Conservation (phyloP, 371 early-diverging fungal species). For the Rhizomucor miehei region DNA sequence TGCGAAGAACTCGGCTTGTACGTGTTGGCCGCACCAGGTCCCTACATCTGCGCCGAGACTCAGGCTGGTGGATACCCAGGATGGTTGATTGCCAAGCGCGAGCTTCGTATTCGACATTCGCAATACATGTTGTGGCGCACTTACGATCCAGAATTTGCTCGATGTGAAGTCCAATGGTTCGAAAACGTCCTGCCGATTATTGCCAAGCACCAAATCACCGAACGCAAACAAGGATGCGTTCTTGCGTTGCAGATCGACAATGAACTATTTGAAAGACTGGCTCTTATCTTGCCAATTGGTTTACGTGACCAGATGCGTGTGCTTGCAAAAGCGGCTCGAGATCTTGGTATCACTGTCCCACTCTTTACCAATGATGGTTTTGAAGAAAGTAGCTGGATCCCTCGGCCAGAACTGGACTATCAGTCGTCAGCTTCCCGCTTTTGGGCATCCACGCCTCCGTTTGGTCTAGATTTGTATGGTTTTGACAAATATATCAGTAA, state of each 20-base stretch:
- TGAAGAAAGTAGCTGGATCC: conserved; percentile 65
- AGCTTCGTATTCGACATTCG: conserved; percentile 75
- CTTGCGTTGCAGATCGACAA: conserved; percentile 82
- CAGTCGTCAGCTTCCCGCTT: conserved; percentile 13
- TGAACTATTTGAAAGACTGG: conserved; percentile 67
- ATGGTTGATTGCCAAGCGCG: conserved; percentile 79
- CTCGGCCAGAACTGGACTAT: conserved; percentile 41
- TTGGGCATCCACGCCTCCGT: conserved; percentile 33
- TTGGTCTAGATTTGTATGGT: conserved; percentile 79
- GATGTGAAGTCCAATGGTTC: conserved; percentile 73
- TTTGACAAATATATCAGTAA: conserved; percentile 79
- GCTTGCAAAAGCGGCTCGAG: conserved; percentile 74
- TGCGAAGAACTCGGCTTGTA: conserved; percentile 74
- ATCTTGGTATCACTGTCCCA: conserved; percentile 76
- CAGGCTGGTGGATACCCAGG: conserved; percentile 85
- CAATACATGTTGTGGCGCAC: conserved; percentile 62
- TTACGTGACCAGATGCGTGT: conserved; percentile 82
- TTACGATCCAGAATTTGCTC: conserved; percentile 69
- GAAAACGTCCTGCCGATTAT: conserved; percentile 73
- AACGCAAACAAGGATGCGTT: conserved; percentile 63
- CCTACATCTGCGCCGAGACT: conserved; percentile 88
- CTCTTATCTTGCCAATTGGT: conserved; percentile 65
- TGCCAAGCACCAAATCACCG: conserved; percentile 76
- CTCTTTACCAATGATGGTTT: conserved; percentile 81
- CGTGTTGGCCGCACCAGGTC: conserved; percentile 85